These are phyloP conservation scores for Phaffomyces antillensis DNA, from an alignment of 805 yeast species.

Conservation along the genomic window DNA sequence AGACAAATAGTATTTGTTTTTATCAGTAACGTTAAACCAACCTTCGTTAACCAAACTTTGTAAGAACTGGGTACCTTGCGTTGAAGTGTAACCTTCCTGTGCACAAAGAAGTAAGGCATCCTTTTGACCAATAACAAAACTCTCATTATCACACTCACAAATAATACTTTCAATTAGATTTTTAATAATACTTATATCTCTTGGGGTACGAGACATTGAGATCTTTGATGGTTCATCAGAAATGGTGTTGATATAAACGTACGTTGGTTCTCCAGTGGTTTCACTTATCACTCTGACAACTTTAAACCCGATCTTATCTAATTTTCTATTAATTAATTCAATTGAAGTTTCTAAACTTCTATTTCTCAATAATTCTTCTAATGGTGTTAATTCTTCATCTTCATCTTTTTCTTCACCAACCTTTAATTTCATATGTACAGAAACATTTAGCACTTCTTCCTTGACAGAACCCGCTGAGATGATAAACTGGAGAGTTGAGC, in stretches of 20 bases:
- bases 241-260: conserved; percentile 30
- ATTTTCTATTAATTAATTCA: conserved; percentile 19
- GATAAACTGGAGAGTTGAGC: conserved; percentile 27
- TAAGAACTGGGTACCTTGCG: conserved; percentile 36
- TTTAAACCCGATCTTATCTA: conserved; percentile 30
- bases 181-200: conserved; percentile 37
- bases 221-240: conserved; percentile 30
- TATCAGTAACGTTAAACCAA: conserved; percentile 39
- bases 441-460: not conserved
- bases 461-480: conserved; percentile 23
- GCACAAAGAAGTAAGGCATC: conserved; percentile 11
- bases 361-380: not conserved
- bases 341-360: conserved; percentile 18
- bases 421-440: conserved; percentile 4
- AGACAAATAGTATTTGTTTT: conserved; percentile 31
- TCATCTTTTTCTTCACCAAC: conserved; percentile 2
- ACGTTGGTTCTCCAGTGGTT: conserved; percentile 25
- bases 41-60: conserved; percentile 38
- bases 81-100: conserved; percentile 24
- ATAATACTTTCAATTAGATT: conserved; percentile 33
- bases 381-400: not conserved
- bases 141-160: conserved; percentile 14
- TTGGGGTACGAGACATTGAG: conserved; percentile 27
- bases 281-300: conserved; percentile 31
- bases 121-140: conserved; percentile 29